phyloP scores from a whole-genome alignment of 805 yeast species.

The Kazachstania taianensis region DNA sequence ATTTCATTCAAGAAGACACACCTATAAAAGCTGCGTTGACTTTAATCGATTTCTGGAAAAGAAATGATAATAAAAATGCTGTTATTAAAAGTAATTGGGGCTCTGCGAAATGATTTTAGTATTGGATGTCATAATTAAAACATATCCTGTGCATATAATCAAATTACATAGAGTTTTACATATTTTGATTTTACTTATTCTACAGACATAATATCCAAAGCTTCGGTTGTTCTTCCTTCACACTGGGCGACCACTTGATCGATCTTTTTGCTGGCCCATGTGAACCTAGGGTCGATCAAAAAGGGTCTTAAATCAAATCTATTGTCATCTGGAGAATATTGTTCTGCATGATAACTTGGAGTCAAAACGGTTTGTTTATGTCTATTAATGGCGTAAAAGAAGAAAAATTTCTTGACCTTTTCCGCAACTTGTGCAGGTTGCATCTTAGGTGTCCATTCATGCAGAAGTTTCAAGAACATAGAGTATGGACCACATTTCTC shows the following conservation, averaged over 20 bases:
- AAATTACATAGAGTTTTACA: neutral
- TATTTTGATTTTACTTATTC: constrained; percentile 13
- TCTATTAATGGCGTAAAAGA: constrained; percentile 87
- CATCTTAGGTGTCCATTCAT: constrained; percentile 82
- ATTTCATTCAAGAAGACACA: constrained; percentile 89
- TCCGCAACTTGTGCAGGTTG: constrained; percentile 80
- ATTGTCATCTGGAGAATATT: constrained; percentile 96
- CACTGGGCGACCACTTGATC: constrained; percentile 63
- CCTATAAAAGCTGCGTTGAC: constrained; percentile 59
- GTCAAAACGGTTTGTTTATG: constrained; percentile 97
- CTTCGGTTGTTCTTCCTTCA: constrained; percentile 28
- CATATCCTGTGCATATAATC: too few relatives aligned
- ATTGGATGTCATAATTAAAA: neutral
- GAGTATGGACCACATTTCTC: constrained; percentile 95
- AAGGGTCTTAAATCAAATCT: constrained; percentile 95
- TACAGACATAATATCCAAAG: constrained; percentile 24
- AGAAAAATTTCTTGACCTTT: constrained; percentile 87
- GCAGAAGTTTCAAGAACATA: constrained; percentile 82
- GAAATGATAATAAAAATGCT: constrained; percentile 30
- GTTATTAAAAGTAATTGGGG: constrained; percentile 36
- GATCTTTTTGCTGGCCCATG: constrained; percentile 84
- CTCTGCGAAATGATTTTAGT: neutral
- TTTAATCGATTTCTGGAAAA: constrained; percentile 35
- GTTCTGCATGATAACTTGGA: constrained; percentile 96
- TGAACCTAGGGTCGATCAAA: constrained; percentile 77